Evolutionary conservation across 1,139 yeast species (phyloP).

Genomic region (Candida sanyaensis): DNA sequence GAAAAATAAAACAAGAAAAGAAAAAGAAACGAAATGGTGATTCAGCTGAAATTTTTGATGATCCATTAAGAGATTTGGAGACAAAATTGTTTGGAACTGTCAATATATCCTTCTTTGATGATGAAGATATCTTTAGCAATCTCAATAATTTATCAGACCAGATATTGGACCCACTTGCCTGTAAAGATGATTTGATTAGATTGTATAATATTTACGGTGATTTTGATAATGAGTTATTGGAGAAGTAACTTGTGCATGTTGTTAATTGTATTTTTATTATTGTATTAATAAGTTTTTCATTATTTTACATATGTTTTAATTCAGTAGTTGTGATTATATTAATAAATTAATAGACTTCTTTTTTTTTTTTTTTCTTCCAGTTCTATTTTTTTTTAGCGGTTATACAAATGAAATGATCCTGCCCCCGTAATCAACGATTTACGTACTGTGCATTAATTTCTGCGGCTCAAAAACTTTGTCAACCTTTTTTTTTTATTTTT

Average conservation of each 20-base stretch:
- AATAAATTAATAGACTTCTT: not conserved
- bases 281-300: not conserved
- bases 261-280: not conserved
- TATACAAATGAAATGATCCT: not conserved
- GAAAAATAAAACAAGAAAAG: conserved; percentile 16
- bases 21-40: conserved; percentile 1
- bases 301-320: not conserved
- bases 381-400: not conserved
- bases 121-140: conserved; percentile 13
- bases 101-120: conserved; percentile 13
- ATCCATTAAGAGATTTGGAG: conserved; percentile 6
- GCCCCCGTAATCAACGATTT: not conserved
- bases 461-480: too few relatives aligned
- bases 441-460: not conserved
- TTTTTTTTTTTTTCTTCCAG: too few relatives aligned
- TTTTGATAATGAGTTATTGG: conserved; percentile 19
- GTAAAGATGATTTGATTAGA: conserved; percentile 40
- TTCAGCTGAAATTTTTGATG: not conserved
- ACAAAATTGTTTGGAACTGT: not conserved
- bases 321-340: not conserved
- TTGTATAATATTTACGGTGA: conserved; percentile 44
- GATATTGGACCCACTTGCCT: conserved; percentile 17
- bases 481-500: not conserved
- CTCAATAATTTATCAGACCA: conserved; percentile 16
- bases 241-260: not conserved